These are phyloP conservation scores for Colletotrichum limetticola DNA, from an alignment of 2,329 filamentous ascomycete species.

Conservation along the genomic window DNA sequence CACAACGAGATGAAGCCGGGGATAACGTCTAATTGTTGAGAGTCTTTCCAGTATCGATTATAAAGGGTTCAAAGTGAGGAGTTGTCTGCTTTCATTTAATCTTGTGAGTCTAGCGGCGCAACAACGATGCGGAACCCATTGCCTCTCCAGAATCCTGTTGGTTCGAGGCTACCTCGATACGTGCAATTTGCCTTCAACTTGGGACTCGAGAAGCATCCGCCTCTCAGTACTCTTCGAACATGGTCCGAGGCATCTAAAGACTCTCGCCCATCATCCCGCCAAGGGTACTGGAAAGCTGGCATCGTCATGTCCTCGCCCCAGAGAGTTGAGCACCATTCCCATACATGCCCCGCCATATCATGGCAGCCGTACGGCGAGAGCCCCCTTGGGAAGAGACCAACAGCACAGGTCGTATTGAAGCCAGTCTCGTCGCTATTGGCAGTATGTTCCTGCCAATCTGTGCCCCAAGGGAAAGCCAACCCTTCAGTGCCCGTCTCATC, in stretches of 20 bases:
- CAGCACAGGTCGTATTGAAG: neutral
- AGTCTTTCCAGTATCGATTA: no score
- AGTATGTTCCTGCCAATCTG: neutral
- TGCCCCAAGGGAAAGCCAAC: slow-evolving; percentile 1
- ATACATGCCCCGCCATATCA: slow-evolving; percentile 17
- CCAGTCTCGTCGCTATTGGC: slow-evolving; percentile 2
- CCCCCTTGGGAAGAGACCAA: slow-evolving; percentile 10
- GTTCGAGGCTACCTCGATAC: slow-evolving; percentile 21
- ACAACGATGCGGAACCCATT: slow-evolving; percentile 17
- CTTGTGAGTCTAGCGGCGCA: neutral
- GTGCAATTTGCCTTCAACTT: slow-evolving; percentile 20
- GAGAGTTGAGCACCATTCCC: slow-evolving; percentile 28
- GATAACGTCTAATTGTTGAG: neutral
- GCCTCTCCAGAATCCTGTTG: slow-evolving; percentile 11
- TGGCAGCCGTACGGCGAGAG: slow-evolving; percentile 10
- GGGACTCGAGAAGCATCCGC: slow-evolving; percentile 7
- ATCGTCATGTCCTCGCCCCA: slow-evolving; percentile 20
- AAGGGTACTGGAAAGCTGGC: slow-evolving; percentile 6
- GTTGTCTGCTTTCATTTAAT: no score
- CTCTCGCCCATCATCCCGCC: slow-evolving; percentile 5
- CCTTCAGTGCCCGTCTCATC: neutral
- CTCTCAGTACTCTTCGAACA: neutral
- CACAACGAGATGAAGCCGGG: neutral
- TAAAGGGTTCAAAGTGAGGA: no score
- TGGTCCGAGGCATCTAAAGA: neutral